Percentiles rank a stretch among this genome's conserved stretches.
Evolutionary conservation across 2,329 filamentous ascomycete genomes (phyloP).

Genomic region (Bipolaris zeicola): DNA sequence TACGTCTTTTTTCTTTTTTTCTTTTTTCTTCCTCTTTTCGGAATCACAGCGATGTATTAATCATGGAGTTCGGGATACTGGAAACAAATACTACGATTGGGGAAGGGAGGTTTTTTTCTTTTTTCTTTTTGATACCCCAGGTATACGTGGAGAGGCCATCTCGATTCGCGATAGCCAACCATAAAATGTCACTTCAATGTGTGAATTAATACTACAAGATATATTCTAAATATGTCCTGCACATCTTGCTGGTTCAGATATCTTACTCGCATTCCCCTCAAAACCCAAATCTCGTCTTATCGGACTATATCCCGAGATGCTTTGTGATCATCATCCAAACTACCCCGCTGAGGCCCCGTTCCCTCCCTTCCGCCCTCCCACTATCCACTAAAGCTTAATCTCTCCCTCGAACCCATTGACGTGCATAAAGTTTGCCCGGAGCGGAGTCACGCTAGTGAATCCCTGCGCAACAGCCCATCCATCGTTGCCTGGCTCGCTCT

Average conservation of each 20-base stretch:
- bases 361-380: too few species aligned
- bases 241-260: too few species aligned
- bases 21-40: not conserved
- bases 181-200: too few species aligned
- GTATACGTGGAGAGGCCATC: not conserved
- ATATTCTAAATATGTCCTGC: too few species aligned
- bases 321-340: not conserved
- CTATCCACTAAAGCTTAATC: conserved; percentile 31
- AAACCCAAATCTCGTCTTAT: too few species aligned
- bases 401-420: conserved; percentile 38
- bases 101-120: not conserved
- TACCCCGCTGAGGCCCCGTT: too few species aligned
- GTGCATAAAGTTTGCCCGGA: conserved; percentile 93
- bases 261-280: too few species aligned
- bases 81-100: not conserved
- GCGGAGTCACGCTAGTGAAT: conserved; percentile 85
- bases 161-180: not conserved
- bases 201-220: too few species aligned
- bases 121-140: conserved; percentile 7
- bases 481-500: conserved; percentile 80
- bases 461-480: conserved; percentile 91
- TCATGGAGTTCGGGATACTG: not conserved
- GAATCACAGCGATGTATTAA: not conserved
- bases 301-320: too few species aligned
- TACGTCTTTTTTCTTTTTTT: not conserved